These are phyloP conservation scores for Hypoxylon sp. DNA, from an alignment of 2,329 filamentous ascomycete species.

Conservation along the genomic window DNA sequence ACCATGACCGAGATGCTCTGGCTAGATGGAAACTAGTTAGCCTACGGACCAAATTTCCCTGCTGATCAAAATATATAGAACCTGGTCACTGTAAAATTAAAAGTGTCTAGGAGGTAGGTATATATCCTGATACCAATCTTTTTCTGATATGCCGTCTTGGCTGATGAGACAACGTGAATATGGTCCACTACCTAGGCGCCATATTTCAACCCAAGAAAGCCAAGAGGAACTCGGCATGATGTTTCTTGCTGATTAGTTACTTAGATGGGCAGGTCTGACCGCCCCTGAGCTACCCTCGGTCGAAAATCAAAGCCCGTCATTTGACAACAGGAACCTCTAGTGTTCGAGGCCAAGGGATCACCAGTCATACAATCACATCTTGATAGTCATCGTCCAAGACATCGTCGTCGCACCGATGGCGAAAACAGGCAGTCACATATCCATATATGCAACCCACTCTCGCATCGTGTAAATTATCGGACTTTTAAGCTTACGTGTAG, in stretches of 20 bases:
- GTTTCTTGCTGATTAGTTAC: neutral
- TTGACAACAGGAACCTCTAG: neutral
- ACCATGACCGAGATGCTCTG: no score
- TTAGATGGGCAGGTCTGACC: neutral
- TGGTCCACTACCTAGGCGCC: neutral
- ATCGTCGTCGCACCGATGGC: slow-evolving; percentile 23
- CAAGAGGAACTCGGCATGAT: slow-evolving; percentile 9
- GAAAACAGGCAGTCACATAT: slow-evolving; percentile 5
- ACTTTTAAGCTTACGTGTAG: slow-evolving; percentile 13
- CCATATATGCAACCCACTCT: slow-evolving; percentile 28
- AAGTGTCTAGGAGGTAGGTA: no score
- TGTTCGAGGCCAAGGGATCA: slow-evolving; percentile 27
- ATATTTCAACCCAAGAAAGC: slow-evolving; percentile 16
- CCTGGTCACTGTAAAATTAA: neutral
- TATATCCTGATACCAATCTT: neutral
- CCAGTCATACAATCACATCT: slow-evolving; percentile 30
- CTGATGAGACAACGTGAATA: neutral
- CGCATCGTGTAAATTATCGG: slow-evolving; percentile 20
- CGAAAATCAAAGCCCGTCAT: slow-evolving; percentile 18
- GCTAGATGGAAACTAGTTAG: no score
- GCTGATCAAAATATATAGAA: no score
- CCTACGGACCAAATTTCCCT: no score
- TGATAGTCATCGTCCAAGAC: slow-evolving; percentile 13
- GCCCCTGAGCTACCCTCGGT: slow-evolving; percentile 19
- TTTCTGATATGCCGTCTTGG: neutral